A percentile compares a stretch with the other conserved stretches of the same genome.
phyloP scores from a whole-genome alignment of 2,329 filamentous ascomycete species.

The Macroventuria anomochaeta region DNA sequence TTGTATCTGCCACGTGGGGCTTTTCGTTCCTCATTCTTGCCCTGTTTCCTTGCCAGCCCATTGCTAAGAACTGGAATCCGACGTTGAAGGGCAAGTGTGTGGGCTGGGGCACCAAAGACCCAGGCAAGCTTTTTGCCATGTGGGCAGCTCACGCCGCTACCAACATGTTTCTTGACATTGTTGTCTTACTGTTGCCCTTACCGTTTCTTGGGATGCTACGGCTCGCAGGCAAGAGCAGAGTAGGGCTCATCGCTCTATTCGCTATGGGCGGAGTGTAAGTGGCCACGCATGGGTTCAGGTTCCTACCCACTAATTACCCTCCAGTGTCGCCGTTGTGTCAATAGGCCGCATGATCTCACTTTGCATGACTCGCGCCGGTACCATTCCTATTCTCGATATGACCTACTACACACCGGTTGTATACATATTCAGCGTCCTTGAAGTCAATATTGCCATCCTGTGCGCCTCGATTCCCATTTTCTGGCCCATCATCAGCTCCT shows the following conservation, averaged over 20 bases:
- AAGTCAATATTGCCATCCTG: slow-evolving; percentile 49
- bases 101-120: slow-evolving; percentile 45
- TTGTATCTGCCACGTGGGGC: slow-evolving; percentile 39
- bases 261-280: slow-evolving; percentile 45
- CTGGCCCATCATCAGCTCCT: slow-evolving; percentile 44
- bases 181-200: slow-evolving; percentile 40
- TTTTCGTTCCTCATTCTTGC: slow-evolving; percentile 39
- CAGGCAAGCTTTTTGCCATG: slow-evolving; percentile 34
- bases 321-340: slow-evolving; percentile 38
- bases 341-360: slow-evolving; percentile 41
- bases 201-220: slow-evolving; percentile 41
- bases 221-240: slow-evolving; percentile 38
- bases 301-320: slow-evolving; percentile 3
- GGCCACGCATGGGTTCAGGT: not conserved
- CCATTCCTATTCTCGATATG: slow-evolving; percentile 40
- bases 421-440: slow-evolving; percentile 46
- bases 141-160: slow-evolving; percentile 39
- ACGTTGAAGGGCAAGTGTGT: slow-evolving; percentile 35
- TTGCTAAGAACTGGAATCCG: slow-evolving; percentile 41
- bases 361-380: slow-evolving; percentile 39
- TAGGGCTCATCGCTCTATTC: slow-evolving; percentile 42
- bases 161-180: slow-evolving; percentile 44
- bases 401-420: slow-evolving; percentile 39
- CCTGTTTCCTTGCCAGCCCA: slow-evolving; percentile 40
- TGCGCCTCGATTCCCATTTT: slow-evolving; percentile 49